Evolutionary conservation across 495 filamentous ascomycete genomes (phyloP).

Genomic region (Hypoxylon fuscum): DNA sequence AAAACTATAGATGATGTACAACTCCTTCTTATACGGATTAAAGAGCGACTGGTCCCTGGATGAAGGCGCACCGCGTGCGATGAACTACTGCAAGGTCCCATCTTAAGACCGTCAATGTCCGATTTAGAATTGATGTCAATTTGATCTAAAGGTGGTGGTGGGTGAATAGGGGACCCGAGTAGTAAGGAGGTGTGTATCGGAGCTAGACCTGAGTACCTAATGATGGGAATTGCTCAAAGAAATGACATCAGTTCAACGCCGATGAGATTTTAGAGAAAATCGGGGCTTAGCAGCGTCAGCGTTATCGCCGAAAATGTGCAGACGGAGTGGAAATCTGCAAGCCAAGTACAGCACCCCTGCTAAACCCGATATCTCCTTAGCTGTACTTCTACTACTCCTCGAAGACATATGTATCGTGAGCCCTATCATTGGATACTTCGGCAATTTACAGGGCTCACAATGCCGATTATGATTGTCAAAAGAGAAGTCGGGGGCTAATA

Average conservation of each 20-base stretch:
- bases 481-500: too few relatives aligned
- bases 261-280: not conserved
- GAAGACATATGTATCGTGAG: too few relatives aligned
- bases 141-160: not conserved
- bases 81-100: not conserved
- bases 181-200: not conserved
- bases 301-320: conserved; percentile 27
- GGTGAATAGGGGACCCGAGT: not conserved
- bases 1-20: not conserved
- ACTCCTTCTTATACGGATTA: not conserved
- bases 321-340: too few relatives aligned
- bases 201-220: not conserved
- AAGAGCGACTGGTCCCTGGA: not conserved
- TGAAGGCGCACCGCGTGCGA: too few relatives aligned
- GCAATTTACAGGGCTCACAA: too few relatives aligned
- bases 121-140: not conserved
- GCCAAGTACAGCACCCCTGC: too few relatives aligned
- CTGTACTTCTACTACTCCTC: too few relatives aligned
- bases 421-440: too few relatives aligned
- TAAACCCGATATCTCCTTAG: too few relatives aligned
- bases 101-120: conserved; percentile 8
- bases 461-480: too few relatives aligned
- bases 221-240: not conserved
- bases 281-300: conserved; percentile 18
- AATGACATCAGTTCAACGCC: not conserved